A percentile compares a stretch with the other conserved stretches of the same genome.
These are phyloP conservation scores for Auriscalpium microsporum DNA, from an alignment of 768 basidiomycete species.

Conservation along the genomic window DNA sequence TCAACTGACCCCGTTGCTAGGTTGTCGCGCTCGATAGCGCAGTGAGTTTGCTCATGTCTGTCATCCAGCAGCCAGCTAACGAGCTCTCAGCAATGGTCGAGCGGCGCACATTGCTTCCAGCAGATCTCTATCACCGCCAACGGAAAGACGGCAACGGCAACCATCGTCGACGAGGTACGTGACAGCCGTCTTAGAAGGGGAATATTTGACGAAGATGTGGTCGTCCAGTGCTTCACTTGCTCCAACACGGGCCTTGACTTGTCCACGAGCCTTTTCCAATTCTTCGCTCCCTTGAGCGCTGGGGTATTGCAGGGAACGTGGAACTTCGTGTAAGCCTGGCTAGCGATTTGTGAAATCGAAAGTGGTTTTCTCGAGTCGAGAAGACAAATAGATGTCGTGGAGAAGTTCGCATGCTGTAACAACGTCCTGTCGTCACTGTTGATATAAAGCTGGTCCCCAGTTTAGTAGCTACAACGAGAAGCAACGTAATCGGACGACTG, in stretches of 20 bases:
- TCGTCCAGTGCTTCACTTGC: not conserved
- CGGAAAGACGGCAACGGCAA: not conserved
- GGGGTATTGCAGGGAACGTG: not conserved
- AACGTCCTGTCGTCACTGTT: too few relatives aligned
- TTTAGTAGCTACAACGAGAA: too few relatives aligned
- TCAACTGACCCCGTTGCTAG: not conserved
- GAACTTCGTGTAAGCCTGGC: not conserved
- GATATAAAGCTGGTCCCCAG: too few relatives aligned
- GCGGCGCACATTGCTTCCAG: not conserved
- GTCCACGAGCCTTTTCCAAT: not conserved
- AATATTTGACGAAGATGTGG: not conserved
- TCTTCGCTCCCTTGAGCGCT: not conserved
- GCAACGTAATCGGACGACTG: too few relatives aligned
- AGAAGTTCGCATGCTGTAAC: too few relatives aligned
- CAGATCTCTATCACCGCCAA: not conserved
- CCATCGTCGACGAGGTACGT: not conserved
- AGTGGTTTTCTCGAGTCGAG: too few relatives aligned
- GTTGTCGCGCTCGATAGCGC: too few relatives aligned
- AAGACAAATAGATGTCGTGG: too few relatives aligned
- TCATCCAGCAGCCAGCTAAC: too few relatives aligned
- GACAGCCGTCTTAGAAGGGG: not conserved
- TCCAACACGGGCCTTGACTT: not conserved
- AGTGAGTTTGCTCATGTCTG: too few relatives aligned
- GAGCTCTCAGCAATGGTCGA: too few relatives aligned
- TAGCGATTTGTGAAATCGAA: too few relatives aligned